Percentiles rank a stretch among this genome's conserved stretches.
Evolutionary conservation across 495 filamentous ascomycete genomes (phyloP).

Genomic region (Elaphomyces granulatus): DNA sequence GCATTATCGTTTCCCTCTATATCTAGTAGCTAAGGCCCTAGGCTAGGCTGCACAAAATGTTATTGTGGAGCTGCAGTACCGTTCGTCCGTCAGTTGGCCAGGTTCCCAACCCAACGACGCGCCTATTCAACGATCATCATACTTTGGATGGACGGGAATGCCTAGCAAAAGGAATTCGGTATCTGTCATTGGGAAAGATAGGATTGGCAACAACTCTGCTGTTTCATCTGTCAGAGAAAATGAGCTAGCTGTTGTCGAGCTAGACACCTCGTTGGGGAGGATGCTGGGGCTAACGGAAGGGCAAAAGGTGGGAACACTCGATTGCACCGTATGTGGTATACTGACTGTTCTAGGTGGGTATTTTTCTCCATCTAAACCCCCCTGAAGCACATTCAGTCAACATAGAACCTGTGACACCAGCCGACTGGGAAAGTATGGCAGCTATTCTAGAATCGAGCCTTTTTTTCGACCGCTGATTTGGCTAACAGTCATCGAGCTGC

Average conservation of each 20-base stretch:
- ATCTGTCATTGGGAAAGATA: conserved; percentile 57
- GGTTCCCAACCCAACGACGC: conserved; percentile 25
- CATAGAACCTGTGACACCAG: conserved; percentile 86
- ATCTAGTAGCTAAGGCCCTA: conserved; percentile 1
- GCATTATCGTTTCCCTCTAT: too few relatives aligned
- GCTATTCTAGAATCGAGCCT: not conserved
- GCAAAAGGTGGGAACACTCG: conserved; percentile 52
- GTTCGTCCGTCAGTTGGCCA: too few relatives aligned
- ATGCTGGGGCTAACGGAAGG: conserved; percentile 70
- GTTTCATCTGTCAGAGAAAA: conserved; percentile 49
- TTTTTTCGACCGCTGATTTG: conserved; percentile 1
- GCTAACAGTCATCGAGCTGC: conserved; percentile 71
- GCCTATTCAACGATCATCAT: conserved; percentile 53
- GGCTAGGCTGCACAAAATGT: conserved; percentile 81
- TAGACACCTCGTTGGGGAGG: conserved; percentile 80
- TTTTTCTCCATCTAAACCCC: conserved; percentile 73
- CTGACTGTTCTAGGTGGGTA: conserved; percentile 36
- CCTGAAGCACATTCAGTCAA: conserved; percentile 82
- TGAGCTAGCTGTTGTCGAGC: conserved; percentile 62
- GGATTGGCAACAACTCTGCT: conserved; percentile 47
- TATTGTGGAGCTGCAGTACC: conserved; percentile 72
- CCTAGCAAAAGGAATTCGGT: conserved; percentile 69
- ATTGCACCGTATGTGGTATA: not conserved
- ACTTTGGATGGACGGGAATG: conserved; percentile 94
- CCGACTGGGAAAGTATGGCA: conserved; percentile 75